These are phyloP conservation scores for Arabis hirsuta DNA, from an alignment of 345 rosid species.

Conservation along the genomic window DNA sequence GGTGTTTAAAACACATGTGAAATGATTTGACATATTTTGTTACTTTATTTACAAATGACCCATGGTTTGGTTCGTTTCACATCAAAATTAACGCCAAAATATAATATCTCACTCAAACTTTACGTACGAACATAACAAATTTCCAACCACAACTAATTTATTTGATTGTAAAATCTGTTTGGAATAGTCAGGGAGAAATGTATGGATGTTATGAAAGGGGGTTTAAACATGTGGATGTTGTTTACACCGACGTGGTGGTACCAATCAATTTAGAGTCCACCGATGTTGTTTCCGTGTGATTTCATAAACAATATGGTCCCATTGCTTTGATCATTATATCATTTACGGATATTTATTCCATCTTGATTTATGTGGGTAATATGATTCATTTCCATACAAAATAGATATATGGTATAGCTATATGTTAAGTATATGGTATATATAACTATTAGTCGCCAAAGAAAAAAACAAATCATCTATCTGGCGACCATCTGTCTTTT, in stretches of 20 bases:
- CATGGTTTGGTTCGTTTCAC: too few relatives aligned
- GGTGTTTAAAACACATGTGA: neutral
- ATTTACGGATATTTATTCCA: neutral
- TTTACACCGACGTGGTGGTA: slow-evolving; percentile 17
- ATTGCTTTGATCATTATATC: neutral
- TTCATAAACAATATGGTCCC: slow-evolving; percentile 10
- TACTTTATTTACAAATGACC: neutral
- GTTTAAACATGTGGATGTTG: slow-evolving; percentile 34
- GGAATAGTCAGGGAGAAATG: slow-evolving; percentile 3
- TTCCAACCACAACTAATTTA: neutral
- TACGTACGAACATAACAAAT: neutral
- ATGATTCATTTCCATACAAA: neutral
- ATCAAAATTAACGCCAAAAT: too few relatives aligned
- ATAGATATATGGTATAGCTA: too few relatives aligned
- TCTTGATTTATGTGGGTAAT: neutral
- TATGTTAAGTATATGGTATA: too few relatives aligned
- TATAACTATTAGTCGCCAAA: too few relatives aligned
- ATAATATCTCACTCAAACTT: neutral
- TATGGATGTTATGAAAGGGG: slow-evolving; percentile 20
- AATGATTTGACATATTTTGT: neutral
- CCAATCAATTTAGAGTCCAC: slow-evolving; percentile 10
- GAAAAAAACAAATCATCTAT: too few relatives aligned
- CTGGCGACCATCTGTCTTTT: too few relatives aligned
- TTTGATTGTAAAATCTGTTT: neutral
- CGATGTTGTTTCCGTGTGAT: neutral